Conservation (phyloP, 164 flowering plant species). For the Magnolia changhungtana region DNA sequence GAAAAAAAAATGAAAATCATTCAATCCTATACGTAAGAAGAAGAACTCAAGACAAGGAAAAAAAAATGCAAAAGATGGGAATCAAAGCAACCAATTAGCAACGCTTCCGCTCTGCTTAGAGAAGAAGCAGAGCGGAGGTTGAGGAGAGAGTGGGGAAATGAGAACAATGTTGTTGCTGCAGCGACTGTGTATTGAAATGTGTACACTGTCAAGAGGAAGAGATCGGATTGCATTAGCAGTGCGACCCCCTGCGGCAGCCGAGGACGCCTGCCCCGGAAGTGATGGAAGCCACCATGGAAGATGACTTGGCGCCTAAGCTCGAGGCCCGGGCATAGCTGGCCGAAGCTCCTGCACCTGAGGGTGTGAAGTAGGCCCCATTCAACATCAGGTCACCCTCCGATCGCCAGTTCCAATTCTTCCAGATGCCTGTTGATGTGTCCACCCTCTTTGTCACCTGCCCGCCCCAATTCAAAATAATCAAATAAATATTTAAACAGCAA, state of each 20-base stretch:
- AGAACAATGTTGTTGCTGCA: neutral
- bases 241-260: slow-evolving; percentile 55
- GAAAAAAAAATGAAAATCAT: slow-evolving; percentile 25
- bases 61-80: slow-evolving; percentile 7
- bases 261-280: slow-evolving; percentile 78
- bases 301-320: slow-evolving; percentile 86
- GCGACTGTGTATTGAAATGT: slow-evolving; percentile 53
- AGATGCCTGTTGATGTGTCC: slow-evolving; percentile 37
- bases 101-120: slow-evolving; percentile 54
- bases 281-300: slow-evolving; percentile 79
- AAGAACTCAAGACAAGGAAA: neutral
- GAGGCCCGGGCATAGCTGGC: slow-evolving; percentile 94
- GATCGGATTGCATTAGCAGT: slow-evolving; percentile 26
- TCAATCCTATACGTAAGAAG: slow-evolving; percentile 15
- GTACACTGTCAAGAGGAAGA: slow-evolving; percentile 32
- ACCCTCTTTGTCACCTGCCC: slow-evolving; percentile 92
- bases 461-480: neutral
- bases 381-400: slow-evolving; percentile 86
- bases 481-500: neutral
- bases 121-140: slow-evolving; percentile 79
- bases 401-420: slow-evolving; percentile 93
- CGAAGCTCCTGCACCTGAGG: slow-evolving; percentile 90
- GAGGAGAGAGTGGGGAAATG: slow-evolving; percentile 3
- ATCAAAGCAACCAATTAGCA: slow-evolving; percentile 16
- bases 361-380: slow-evolving; percentile 90